A percentile compares a stretch with the other conserved stretches of the same genome.
These are phyloP conservation scores for Metschnikowia aberdeeniae DNA, from an alignment of 805 yeast species.

Conservation along the genomic window DNA sequence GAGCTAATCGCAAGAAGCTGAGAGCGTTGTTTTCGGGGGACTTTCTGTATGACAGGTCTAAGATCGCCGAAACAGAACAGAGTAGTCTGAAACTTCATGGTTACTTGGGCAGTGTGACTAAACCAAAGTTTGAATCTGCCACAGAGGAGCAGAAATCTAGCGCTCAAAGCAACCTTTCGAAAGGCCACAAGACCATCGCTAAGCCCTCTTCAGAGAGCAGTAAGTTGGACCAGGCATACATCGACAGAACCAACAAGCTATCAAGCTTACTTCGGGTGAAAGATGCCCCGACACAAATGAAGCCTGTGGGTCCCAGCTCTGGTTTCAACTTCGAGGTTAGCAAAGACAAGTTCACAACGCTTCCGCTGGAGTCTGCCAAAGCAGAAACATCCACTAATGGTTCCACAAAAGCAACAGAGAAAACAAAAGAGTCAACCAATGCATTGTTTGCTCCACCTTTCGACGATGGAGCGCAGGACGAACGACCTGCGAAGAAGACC, in stretches of 20 bases:
- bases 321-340: constrained; percentile 37
- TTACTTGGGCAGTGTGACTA: constrained; percentile 30
- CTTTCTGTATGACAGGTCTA: constrained; percentile 30
- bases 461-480: constrained; percentile 1
- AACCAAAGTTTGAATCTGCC: constrained; percentile 25
- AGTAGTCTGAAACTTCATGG: constrained; percentile 22
- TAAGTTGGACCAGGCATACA: constrained; percentile 26
- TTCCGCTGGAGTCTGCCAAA: constrained; percentile 11
- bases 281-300: constrained; percentile 10
- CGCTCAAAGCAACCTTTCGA: not conserved
- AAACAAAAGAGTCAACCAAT: not conserved
- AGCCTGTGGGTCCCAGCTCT: constrained; percentile 27
- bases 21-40: constrained; percentile 33
- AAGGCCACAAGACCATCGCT: not conserved
- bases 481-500: constrained; percentile 3
- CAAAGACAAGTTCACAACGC: constrained; percentile 23
- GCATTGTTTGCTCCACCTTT: constrained; percentile 4
- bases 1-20: constrained; percentile 13
- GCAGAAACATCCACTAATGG: not conserved
- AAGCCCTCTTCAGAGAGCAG: constrained; percentile 6
- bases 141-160: not conserved
- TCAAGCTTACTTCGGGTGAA: constrained; percentile 32
- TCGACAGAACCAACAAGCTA: constrained; percentile 22
- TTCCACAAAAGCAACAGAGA: constrained; percentile 5
- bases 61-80: constrained; percentile 10